phyloP scores from a whole-genome alignment of 78 protist species.

The Tieghemostelium lacteum region DNA sequence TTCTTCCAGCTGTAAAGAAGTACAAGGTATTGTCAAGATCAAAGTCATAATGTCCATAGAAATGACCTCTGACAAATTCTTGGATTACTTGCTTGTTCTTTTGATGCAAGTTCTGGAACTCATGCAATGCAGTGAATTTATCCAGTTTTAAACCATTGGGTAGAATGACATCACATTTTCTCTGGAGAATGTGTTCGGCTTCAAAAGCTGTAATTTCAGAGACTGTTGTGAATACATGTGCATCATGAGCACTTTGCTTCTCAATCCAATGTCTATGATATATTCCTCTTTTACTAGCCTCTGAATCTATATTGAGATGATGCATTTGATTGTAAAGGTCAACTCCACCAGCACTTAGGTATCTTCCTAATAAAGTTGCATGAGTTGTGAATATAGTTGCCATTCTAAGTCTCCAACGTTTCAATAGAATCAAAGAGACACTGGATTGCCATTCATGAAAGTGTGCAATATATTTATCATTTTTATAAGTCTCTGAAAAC shows the following conservation, averaged over 20 bases:
- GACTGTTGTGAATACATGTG: conserved; percentile 93
- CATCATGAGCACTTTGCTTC: conserved; percentile 78
- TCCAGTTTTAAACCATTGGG: conserved; percentile 92
- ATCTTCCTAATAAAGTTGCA: conserved; percentile 92
- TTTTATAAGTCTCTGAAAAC: conserved; percentile 20
- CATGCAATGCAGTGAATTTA: conserved; percentile 86
- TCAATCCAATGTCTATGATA: conserved; percentile 90
- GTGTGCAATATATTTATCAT: conserved; percentile 81
- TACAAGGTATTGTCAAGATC: conserved; percentile 91
- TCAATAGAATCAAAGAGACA: conserved; percentile 83
- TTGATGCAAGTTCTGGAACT: conserved; percentile 91
- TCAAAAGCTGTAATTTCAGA: conserved; percentile 88
- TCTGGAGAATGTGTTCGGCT: conserved; percentile 70
- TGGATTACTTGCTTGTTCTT: conserved; percentile 72
- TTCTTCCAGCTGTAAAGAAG: conserved; percentile 92
- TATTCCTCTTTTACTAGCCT: conserved; percentile 83
- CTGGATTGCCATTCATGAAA: conserved; percentile 93
- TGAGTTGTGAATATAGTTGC: conserved; percentile 93
- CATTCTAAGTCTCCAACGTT: conserved; percentile 44
- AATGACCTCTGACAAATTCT: conserved; percentile 90
- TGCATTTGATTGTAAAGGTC: conserved; percentile 87
- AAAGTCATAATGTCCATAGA: conserved; percentile 86
- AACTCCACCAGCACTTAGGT: conserved; percentile 87
- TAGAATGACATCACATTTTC: conserved; percentile 84
- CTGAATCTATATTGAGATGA: conserved; percentile 79